phyloP scores from a whole-genome alignment of 345 rosid genomes.

The Euclidium syriacum region DNA sequence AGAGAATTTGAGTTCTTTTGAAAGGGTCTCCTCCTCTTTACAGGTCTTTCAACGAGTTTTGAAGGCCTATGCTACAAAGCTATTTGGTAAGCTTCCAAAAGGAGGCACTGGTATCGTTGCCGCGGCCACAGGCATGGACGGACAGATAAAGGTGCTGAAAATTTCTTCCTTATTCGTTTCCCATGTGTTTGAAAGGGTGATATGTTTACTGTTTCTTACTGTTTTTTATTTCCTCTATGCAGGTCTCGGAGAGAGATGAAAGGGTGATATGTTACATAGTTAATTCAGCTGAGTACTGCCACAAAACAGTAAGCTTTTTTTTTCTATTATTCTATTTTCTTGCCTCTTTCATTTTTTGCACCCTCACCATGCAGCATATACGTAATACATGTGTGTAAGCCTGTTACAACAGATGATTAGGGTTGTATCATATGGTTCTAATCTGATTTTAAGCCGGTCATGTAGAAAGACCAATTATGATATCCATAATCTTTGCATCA shows the following conservation, averaged over 20 bases:
- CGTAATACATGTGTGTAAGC: not conserved
- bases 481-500: not conserved
- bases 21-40: constrained; percentile 5
- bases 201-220: too few relatives aligned
- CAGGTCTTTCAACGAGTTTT: constrained; percentile 94
- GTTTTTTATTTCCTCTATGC: constrained; percentile 14
- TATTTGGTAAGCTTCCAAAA: constrained; percentile 80
- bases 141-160: constrained; percentile 76
- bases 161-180: constrained; percentile 4
- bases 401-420: not conserved
- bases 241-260: constrained; percentile 95
- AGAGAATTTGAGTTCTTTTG: constrained; percentile 9
- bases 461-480: not conserved
- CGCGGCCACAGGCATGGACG: constrained; percentile 97
- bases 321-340: constrained; percentile 12
- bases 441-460: not conserved
- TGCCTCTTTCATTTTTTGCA: not conserved
- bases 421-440: constrained; percentile 1
- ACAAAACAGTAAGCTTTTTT: constrained; percentile 68
- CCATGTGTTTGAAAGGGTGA: constrained; percentile 53
- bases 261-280: constrained; percentile 91
- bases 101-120: constrained; percentile 97
- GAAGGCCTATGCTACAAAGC: constrained; percentile 88
- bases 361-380: constrained; percentile 13
- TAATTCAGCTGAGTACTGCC: constrained; percentile 95